Evolutionary conservation across 1,284 basidiomycete species (phyloP).

Genomic region (Cryptococcus depauperatus): DNA sequence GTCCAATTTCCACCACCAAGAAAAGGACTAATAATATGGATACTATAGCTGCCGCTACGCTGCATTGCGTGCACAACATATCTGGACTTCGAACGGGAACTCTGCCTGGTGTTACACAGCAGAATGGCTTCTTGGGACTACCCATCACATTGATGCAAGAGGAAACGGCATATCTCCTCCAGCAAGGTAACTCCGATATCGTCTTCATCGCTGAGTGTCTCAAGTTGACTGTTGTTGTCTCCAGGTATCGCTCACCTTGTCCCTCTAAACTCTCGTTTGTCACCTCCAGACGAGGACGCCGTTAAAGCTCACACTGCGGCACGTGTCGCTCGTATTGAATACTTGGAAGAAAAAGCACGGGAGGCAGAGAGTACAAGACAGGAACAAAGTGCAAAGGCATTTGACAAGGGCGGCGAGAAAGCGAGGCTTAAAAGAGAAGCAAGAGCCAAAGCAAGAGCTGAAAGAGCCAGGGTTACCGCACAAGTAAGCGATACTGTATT

Average conservation of each 20-base stretch:
- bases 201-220: not conserved
- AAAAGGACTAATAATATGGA: not conserved
- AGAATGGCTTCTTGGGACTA: conserved; percentile 90
- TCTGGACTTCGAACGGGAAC: conserved; percentile 84
- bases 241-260: conserved; percentile 71
- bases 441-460: conserved; percentile 49
- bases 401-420: conserved; percentile 52
- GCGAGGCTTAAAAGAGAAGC: conserved; percentile 56
- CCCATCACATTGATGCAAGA: conserved; percentile 84
- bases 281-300: conserved; percentile 51
- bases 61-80: conserved; percentile 71
- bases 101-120: conserved; percentile 86
- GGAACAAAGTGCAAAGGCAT: conserved; percentile 30
- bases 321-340: conserved; percentile 17
- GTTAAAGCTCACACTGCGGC: conserved; percentile 44
- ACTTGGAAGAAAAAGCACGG: conserved; percentile 49
- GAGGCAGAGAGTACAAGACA: conserved; percentile 25
- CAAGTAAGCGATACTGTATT: conserved; percentile 2
- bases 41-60: conserved; percentile 56
- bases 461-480: conserved; percentile 46
- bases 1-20: conserved; percentile 5
- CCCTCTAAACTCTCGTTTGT: conserved; percentile 61
- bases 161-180: conserved; percentile 78
- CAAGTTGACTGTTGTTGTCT: too few relatives aligned
- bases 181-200: conserved; percentile 54